Percentiles rank a stretch among this genome's conserved stretches.
Evolutionary conservation across 2,329 filamentous ascomycete genomes (phyloP).

Genomic region (Thielaviopsis euricoi): DNA sequence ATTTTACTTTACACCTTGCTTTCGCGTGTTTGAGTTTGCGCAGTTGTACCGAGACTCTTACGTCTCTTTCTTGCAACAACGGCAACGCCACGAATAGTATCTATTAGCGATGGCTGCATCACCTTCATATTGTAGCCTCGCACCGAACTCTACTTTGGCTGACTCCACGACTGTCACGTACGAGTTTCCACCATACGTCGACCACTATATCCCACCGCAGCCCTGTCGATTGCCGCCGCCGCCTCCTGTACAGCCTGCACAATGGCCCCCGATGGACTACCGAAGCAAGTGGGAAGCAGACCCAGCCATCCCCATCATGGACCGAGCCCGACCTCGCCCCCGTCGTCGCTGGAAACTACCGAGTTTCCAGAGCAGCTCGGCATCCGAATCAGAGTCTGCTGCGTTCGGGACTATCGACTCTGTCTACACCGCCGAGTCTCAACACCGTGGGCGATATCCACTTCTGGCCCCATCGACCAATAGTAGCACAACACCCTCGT

Average conservation of each 20-base stretch:
- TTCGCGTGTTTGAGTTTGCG: background rate
- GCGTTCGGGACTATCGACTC: background rate
- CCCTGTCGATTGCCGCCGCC: background rate
- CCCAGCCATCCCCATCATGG: constrained; percentile 3
- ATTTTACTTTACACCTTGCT: background rate
- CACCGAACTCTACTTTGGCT: too few species aligned
- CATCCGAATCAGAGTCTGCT: background rate
- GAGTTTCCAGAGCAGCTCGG: background rate
- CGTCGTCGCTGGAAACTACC: background rate
- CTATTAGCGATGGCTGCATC: background rate
- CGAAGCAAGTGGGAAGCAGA: background rate
- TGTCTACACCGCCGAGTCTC: background rate
- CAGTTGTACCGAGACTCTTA: background rate
- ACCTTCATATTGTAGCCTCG: background rate
- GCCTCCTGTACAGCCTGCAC: background rate
- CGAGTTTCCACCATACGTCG: background rate
- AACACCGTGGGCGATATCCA: background rate
- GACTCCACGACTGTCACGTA: background rate
- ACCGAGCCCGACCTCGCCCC: constrained; percentile 3
- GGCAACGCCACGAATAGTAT: background rate
- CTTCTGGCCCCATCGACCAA: background rate
- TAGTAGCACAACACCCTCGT: background rate
- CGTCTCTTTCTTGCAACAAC: background rate
- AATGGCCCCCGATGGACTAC: background rate
- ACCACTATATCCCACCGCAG: background rate